These are phyloP conservation scores for Acanthamoeba triangularis DNA, from an alignment of 208 protist genomes.

Conservation along the genomic window DNA sequence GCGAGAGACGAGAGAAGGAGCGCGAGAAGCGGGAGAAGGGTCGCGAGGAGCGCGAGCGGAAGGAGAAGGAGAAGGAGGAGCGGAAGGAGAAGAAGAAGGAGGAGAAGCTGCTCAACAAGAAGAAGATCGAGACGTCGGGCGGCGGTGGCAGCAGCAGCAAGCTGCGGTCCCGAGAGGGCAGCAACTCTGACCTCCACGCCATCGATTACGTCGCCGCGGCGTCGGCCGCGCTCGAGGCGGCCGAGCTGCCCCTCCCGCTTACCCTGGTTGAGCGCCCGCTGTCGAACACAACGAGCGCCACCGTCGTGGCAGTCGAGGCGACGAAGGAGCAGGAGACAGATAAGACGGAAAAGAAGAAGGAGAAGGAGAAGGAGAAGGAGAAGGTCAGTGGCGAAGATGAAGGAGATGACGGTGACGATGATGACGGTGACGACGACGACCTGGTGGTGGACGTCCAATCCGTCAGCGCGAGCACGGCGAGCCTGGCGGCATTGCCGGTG, in stretches of 20 bases:
- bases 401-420: neutral
- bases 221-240: neutral
- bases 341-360: too few relatives aligned
- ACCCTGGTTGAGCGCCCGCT: neutral
- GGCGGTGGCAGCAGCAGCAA: neutral
- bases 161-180: neutral
- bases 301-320: neutral
- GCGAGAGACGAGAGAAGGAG: neutral
- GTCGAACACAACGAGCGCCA: neutral
- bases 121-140: neutral
- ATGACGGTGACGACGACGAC: neutral
- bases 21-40: conserved; percentile 17
- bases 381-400: neutral
- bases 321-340: neutral
- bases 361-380: neutral
- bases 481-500: too few relatives aligned
- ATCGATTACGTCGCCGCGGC: neutral
- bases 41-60: neutral
- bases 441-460: neutral
- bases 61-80: conserved; percentile 52
- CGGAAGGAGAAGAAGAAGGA: conserved; percentile 42
- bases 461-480: too few relatives aligned
- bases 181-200: neutral
- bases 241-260: neutral
- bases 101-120: conserved; percentile 13